A percentile compares a stretch with the other conserved stretches of the same genome.
phyloP scores from a whole-genome alignment of 805 yeast genomes.

The Saturnispora zaruensis region DNA sequence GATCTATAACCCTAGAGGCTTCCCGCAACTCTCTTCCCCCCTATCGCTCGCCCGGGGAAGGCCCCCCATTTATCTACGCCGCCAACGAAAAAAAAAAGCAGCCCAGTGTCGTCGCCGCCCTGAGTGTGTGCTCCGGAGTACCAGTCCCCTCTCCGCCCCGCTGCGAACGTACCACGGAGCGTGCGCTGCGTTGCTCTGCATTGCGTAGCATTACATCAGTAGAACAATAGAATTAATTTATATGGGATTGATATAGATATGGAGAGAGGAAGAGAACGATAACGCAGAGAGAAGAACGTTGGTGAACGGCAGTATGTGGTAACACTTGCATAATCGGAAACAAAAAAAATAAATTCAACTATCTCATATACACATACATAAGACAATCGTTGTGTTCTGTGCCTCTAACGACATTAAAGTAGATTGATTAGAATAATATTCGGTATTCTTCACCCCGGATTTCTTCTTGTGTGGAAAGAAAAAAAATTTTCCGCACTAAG shows the following conservation, averaged over 20 bases:
- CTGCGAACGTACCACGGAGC: background rate
- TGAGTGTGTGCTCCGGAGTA: background rate
- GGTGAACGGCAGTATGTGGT: background rate
- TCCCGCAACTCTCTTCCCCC: background rate
- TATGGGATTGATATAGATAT: background rate
- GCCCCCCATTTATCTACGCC: background rate
- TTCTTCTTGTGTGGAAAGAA: background rate
- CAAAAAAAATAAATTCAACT: background rate
- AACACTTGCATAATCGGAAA: background rate
- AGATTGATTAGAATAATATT: background rate
- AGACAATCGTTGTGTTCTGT: background rate
- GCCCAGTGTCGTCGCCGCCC: background rate
- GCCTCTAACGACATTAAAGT: background rate
- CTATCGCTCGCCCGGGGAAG: background rate
- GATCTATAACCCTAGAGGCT: background rate
- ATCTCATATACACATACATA: background rate
- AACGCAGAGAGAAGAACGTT: background rate
- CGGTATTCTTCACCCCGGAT: conserved; percentile 1
- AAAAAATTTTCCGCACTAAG: background rate
- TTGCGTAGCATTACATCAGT: background rate
- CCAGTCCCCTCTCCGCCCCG: background rate
- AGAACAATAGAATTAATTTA: background rate
- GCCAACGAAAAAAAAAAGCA: background rate
- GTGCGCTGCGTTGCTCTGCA: background rate
- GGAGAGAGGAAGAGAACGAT: background rate